Base-by-base conservation (phyloP, 2,329 filamentous ascomycete genomes). In the Diplocarpon rosae region DNA sequence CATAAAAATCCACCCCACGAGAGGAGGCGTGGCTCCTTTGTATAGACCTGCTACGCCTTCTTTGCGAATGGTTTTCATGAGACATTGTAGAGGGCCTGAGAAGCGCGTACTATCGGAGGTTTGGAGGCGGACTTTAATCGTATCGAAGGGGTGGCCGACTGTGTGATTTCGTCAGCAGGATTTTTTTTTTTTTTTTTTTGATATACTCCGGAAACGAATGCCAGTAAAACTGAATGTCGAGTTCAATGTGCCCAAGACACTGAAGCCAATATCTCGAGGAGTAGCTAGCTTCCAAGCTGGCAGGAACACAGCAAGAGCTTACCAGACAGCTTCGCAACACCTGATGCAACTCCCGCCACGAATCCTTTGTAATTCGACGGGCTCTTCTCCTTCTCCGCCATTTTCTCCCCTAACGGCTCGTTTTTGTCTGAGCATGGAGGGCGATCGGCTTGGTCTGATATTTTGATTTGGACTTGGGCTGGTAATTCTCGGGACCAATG, bases 1-100 rank as follows among this genome's bases (percentile, higher is more conserved):
- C 90, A 96, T 96, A 59, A 93, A 86, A 84, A 96, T 95, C 92
- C 92, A 96, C 56, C 92, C 92, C 41, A 95, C 78, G 39, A 96
- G 71, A 42, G 92, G 92, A 45, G 90, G 90, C 24, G 85, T 86
- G 10, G 88, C 88, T 57, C 90, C 89, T 68, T 96, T 98, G 73
- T 96, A 98, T 34, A 98, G 70, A 2, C 87, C 92, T 40, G 73
- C 67, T 37, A 93, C 66, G 38, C 90, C 90, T 65, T 98, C 92
- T 61, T 88, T 83, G 48, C 83, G 78, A 24, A 96, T 53, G 9
- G 92, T 98, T 63, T 90, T 82, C 45, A 84, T 64, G 9, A 95
- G 69, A 61, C 92, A 96, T 63, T 95, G 81, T 28, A 94, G 63
- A 0, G 92, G 89, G 0, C 92, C 92, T 52, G 72, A 72, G 71